Evolutionary conservation across 2,329 filamentous ascomycete species (phyloP).

Genomic region (Trichoderma lentiforme): DNA sequence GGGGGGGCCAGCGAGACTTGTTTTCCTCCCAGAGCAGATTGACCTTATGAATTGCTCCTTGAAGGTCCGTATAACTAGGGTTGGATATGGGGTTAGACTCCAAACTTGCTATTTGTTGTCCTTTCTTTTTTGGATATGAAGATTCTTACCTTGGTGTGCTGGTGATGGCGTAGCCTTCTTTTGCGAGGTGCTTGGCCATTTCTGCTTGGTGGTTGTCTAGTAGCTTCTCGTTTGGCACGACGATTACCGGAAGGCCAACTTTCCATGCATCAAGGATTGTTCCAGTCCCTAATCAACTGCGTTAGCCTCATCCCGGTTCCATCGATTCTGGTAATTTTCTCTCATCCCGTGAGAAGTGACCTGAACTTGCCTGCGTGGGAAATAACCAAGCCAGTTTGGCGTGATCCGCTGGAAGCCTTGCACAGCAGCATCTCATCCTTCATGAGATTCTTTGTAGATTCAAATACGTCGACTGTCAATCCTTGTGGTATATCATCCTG

Average conservation of each 20-base stretch:
- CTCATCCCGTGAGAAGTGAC: too few species aligned
- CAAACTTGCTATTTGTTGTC: neutral
- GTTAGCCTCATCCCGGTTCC: neutral
- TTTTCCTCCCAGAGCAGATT: slow-evolving; percentile 36
- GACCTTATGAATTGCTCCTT: slow-evolving; percentile 37
- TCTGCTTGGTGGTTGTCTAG: slow-evolving; percentile 91
- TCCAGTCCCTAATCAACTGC: slow-evolving; percentile 65
- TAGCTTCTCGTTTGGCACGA: slow-evolving; percentile 79
- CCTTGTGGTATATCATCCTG: slow-evolving; percentile 26
- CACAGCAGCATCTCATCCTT: slow-evolving; percentile 53
- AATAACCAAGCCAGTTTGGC: slow-evolving; percentile 69
- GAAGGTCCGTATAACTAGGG: slow-evolving; percentile 31
- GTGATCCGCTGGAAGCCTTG: slow-evolving; percentile 43
- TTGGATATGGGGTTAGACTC: neutral
- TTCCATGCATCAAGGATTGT: slow-evolving; percentile 82
- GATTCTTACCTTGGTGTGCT: slow-evolving; percentile 60
- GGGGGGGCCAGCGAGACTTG: slow-evolving; percentile 34
- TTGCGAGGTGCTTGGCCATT: slow-evolving; percentile 71
- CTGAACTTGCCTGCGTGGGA: slow-evolving; percentile 72
- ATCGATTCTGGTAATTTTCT: too few species aligned
- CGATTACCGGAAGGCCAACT: slow-evolving; percentile 71
- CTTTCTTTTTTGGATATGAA: neutral
- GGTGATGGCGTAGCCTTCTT: slow-evolving; percentile 72
- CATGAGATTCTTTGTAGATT: slow-evolving; percentile 33
- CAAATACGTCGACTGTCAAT: slow-evolving; percentile 32